Evolutionary conservation across 768 basidiomycete species (phyloP), one percentile per base, ranked within the genome.

Genomic region (Lactarius indigo): DNA sequence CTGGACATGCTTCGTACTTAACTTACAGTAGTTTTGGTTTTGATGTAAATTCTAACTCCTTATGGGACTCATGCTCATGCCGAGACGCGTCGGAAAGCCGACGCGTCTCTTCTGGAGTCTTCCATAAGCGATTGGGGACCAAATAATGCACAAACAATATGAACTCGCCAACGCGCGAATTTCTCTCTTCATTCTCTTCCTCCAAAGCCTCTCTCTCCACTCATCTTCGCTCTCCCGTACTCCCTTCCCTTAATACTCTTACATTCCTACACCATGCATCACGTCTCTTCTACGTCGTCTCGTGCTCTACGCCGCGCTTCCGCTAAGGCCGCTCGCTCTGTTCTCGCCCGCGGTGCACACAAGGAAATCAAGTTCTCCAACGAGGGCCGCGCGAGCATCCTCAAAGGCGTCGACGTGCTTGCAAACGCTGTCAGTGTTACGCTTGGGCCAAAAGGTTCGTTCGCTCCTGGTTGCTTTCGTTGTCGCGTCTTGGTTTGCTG

Each of bases 351-450:
- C 64, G 88, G 89, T 67, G 90, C 87, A 20, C 92, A 96, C 85
- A 97, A 97, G 85, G 95, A 97, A 77, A 92, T 98, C 77, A 90
- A 91, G 80, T 98, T 98, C 80, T 91, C 90, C 75, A 96, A 98
- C 77, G 94, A 94, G 71, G 95, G 95, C 71, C 86, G 96, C 70
- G 93, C 94, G 35, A 86, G 87, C 78, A 96, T 97, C 79, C 84
- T 98, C 72, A 90, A 90, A 77, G 96, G 96, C 78, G 95, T 99
- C 69, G 96, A 98, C 79, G 83, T 96, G 73, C 88, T 99, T 71
- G 96, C 96, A 66, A 94, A 98, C 77, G 96, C 96, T 66, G 96
- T 98, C 76, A 89, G 88, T 71, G 94, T 97, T 58, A 99, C 96
- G 50, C 86, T 98, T 30, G 96, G 96, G 65, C 96, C 96, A 37